phyloP scores from a whole-genome alignment of 441 rosid genomes.

The Pelargonium fulgidum region DNA sequence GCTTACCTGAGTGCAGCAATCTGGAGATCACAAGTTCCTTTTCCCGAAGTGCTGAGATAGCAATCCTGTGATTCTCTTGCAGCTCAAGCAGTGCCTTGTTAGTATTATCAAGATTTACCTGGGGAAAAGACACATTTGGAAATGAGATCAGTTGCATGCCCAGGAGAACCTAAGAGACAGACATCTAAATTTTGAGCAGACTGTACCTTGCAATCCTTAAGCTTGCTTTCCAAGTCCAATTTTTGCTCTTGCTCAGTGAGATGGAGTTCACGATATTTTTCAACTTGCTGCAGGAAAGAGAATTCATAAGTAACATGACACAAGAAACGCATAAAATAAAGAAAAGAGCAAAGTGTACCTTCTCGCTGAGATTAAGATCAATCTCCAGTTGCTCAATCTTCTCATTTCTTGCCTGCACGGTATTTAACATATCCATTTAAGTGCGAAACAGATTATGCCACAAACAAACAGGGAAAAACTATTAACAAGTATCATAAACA shows the following conservation, averaged over 20 bases:
- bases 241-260: constrained; percentile 62
- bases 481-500: neutral
- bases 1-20: constrained; percentile 52
- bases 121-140: constrained; percentile 11
- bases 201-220: constrained; percentile 62
- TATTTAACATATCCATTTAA: constrained; percentile 1
- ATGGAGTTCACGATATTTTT: constrained; percentile 55
- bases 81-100: constrained; percentile 57
- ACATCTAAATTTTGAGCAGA: constrained; percentile 16
- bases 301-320: constrained; percentile 8
- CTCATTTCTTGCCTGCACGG: constrained; percentile 54
- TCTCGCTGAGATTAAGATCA: constrained; percentile 47
- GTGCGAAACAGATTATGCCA: constrained; percentile 14
- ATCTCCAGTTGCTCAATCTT: constrained; percentile 74
- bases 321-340: constrained; percentile 4
- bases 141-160: constrained; percentile 16
- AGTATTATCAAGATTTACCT: constrained; percentile 53
- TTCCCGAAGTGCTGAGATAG: constrained; percentile 42
- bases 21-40: constrained; percentile 57
- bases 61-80: constrained; percentile 47
- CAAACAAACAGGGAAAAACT: neutral
- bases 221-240: constrained; percentile 52
- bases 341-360: constrained; percentile 33
- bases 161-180: constrained; percentile 12
- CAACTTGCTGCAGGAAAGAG: constrained; percentile 52